Percentiles rank a stretch among this genome's conserved stretches.
Conservation (phyloP, 208 protist genomes). For the Acanthamoeba sp. region DNA sequence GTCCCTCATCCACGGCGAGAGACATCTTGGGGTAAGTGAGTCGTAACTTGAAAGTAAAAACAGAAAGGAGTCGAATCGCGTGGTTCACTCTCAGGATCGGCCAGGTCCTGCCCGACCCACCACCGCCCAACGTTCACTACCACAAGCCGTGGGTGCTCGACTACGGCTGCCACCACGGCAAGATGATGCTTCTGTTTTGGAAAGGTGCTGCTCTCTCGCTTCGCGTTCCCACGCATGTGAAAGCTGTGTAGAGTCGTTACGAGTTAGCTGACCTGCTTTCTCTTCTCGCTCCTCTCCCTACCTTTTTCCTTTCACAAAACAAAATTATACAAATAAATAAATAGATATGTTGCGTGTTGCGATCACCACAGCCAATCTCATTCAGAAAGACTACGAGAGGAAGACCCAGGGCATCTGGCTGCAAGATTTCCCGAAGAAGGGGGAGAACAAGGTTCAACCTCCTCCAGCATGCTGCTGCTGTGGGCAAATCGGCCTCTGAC, state of each 20-base stretch:
- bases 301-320: too few relatives aligned
- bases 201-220: neutral
- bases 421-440: conserved; percentile 51
- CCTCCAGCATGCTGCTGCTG: too few relatives aligned
- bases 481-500: too few relatives aligned
- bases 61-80: too few relatives aligned
- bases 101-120: neutral
- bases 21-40: neutral
- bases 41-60: neutral
- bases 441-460: neutral
- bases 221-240: neutral
- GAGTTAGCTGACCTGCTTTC: too few relatives aligned
- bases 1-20: conserved; percentile 39
- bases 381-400: conserved; percentile 51
- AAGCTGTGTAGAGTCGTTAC: too few relatives aligned
- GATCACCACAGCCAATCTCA: conserved; percentile 70
- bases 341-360: conserved; percentile 22
- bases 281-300: too few relatives aligned
- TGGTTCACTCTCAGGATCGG: neutral
- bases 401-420: conserved; percentile 60
- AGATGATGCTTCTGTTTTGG: conserved; percentile 67
- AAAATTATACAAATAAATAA: neutral
- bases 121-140: conserved; percentile 40
- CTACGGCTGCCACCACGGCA: conserved; percentile 51
- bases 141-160: conserved; percentile 23